Evolutionary conservation across 164 flowering plant species (phyloP), one percentile per base, ranked within the genome.

Genomic region (Annona cherimola): DNA sequence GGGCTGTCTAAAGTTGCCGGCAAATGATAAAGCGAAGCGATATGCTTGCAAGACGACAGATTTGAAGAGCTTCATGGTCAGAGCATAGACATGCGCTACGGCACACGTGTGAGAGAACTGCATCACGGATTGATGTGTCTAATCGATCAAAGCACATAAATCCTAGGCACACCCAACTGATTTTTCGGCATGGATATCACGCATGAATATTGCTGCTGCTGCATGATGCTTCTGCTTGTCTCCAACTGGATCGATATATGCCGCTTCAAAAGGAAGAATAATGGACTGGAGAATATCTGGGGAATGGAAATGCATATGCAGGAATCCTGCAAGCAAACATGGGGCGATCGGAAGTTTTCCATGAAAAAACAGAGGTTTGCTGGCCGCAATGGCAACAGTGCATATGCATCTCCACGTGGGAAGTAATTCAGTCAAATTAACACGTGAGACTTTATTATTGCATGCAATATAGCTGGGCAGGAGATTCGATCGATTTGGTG

Each of bases 291-390:
- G 43, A 35, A 73, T 73, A 67, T 68, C 77, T 71, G 46, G 74
- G 74, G 69, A 78, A 73, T 42, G 64, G 57, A 70, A 71, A 68
- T 70, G 73, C 76, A 71, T 78, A 66, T 72, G 70, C 68, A 76
- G 76, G 84, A 81, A 81, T 78, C 79, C 78, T 45, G 72, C 77
- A 78, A 76, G 69, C 57, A 67, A 81, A 79, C 67, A 69, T 64
- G 66, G 69, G 69, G 74, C 57, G 75, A 60, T 71, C 77, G 76
- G 69, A 79, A 74, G 66, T 14, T 2, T 55, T 60, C 35, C 2
- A 8, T 50, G 57, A 3, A 50, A 50, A 50, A 50, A 8, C 57
- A 50, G 1, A 50, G 57, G 57, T 50, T 50, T 50, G 57, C 9
- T 50, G 2, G 57, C 14, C 9, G 57, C 57, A 12, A 7, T 50